phyloP scores from a whole-genome alignment of 257 asterid species.

The Rubia yunnanensis region DNA sequence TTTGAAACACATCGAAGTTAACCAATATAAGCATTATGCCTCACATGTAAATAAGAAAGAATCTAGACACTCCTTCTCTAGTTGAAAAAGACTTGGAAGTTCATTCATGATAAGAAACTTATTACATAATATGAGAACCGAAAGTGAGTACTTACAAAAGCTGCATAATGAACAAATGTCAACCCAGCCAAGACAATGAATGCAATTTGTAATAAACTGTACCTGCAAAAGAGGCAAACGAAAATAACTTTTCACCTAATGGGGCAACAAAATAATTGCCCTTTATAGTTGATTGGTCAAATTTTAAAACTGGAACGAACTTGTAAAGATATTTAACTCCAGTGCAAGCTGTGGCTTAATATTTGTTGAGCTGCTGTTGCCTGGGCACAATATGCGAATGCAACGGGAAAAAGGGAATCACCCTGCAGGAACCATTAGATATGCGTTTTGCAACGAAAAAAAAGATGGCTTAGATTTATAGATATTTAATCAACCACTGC shows the following conservation, averaged over 20 bases:
- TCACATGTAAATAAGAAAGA: no score
- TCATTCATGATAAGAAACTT: no score
- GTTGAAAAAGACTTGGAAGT: no score
- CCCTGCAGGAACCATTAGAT: conserved; percentile 60
- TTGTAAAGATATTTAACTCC: conserved; percentile 95
- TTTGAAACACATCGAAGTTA: no score
- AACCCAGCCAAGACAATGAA: conserved; percentile 83
- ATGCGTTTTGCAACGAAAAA: conserved; percentile 3
- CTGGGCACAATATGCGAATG: conserved; percentile 90
- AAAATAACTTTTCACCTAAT: conserved; percentile 4
- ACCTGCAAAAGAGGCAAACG: conserved; percentile 43
- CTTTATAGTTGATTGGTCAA: background rate
- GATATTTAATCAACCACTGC: background rate
- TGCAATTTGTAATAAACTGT: conserved; percentile 88
- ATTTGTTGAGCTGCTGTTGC: conserved; percentile 99
- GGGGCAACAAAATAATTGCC: background rate
- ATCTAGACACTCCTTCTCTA: no score
- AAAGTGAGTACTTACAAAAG: conserved; percentile 52
- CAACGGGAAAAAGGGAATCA: conserved; percentile 95
- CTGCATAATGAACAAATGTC: conserved; percentile 83
- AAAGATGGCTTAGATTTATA: background rate
- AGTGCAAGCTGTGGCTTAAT: conserved; percentile 90
- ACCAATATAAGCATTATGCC: no score
- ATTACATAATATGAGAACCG: no score
- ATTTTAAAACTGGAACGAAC: conserved; percentile 32